These are phyloP conservation scores for Crataegus laevigata DNA, from an alignment of 306 rosid genomes.

Conservation along the genomic window DNA sequence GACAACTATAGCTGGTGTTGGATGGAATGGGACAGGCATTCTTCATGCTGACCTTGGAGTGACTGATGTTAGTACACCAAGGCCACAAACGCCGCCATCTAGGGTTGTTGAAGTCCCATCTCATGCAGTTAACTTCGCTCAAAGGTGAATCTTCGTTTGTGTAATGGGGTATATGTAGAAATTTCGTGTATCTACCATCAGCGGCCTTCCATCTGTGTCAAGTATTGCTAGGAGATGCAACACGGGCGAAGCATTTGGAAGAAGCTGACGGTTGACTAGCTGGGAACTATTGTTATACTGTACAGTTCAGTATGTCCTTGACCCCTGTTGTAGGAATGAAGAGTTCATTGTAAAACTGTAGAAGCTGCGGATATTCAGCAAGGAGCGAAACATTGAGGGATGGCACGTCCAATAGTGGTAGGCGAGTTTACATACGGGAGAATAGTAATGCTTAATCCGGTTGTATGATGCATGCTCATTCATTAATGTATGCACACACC, in stretches of 20 bases:
- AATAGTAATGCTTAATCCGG: constrained; percentile 17
- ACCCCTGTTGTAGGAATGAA: constrained; percentile 30
- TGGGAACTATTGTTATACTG: constrained; percentile 35
- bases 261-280: constrained; percentile 28
- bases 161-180: constrained; percentile 10
- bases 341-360: constrained; percentile 13
- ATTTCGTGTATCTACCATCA: constrained; percentile 21
- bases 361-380: constrained; percentile 19
- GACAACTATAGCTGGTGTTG: constrained; percentile 53
- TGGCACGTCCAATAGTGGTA: constrained; percentile 22
- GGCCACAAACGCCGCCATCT: constrained; percentile 35
- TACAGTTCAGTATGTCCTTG: constrained; percentile 31
- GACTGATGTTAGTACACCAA: constrained; percentile 31
- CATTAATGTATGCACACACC: constrained; percentile 4
- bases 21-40: constrained; percentile 69
- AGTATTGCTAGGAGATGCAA: constrained; percentile 25
- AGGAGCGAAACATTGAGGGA: constrained; percentile 14
- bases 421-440: constrained; percentile 14
- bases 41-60: constrained; percentile 64
- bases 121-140: constrained; percentile 33
- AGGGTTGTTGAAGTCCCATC: constrained; percentile 48
- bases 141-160: constrained; percentile 35
- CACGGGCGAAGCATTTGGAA: constrained; percentile 15
- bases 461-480: constrained; percentile 19
- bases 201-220: constrained; percentile 11